Evolutionary conservation across 371 early-diverging fungal genomes (phyloP).

Genomic region (Mucor lusitanicus): DNA sequence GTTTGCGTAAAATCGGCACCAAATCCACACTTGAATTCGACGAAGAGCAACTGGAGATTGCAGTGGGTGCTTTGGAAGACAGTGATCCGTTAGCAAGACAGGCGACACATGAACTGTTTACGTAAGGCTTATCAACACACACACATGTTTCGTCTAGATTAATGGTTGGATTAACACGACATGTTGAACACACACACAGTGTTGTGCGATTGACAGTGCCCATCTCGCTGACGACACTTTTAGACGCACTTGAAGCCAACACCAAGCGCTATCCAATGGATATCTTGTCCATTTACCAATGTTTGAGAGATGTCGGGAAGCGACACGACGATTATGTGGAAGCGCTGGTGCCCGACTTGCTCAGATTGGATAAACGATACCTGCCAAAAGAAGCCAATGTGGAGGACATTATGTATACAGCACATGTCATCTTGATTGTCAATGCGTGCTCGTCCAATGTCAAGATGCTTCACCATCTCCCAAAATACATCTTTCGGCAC

Average conservation of each 20-base stretch:
- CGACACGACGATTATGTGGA: constrained; percentile 61
- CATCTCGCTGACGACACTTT: constrained; percentile 42
- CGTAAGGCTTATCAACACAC: constrained; percentile 34
- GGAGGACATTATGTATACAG: constrained; percentile 68
- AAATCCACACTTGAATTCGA: constrained; percentile 60
- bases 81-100: constrained; percentile 64
- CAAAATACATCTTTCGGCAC: constrained; percentile 72
- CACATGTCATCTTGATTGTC: constrained; percentile 67
- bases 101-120: constrained; percentile 67
- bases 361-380: constrained; percentile 66
- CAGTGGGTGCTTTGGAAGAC: constrained; percentile 79
- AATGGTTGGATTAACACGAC: no score
- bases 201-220: constrained; percentile 45
- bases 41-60: constrained; percentile 76
- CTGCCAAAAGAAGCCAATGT: constrained; percentile 69
- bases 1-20: constrained; percentile 71
- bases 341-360: constrained; percentile 53
- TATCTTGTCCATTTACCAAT: constrained; percentile 64
- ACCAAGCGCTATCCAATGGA: constrained; percentile 72
- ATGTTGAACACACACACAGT: constrained; percentile 23
- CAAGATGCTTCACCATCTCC: constrained; percentile 55
- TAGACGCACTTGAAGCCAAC: constrained; percentile 58
- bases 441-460: constrained; percentile 62
- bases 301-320: constrained; percentile 63
- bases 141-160: not conserved